Conservation (phyloP, 163 green algal genomes). For the Prototheca wickerhamii region DNA sequence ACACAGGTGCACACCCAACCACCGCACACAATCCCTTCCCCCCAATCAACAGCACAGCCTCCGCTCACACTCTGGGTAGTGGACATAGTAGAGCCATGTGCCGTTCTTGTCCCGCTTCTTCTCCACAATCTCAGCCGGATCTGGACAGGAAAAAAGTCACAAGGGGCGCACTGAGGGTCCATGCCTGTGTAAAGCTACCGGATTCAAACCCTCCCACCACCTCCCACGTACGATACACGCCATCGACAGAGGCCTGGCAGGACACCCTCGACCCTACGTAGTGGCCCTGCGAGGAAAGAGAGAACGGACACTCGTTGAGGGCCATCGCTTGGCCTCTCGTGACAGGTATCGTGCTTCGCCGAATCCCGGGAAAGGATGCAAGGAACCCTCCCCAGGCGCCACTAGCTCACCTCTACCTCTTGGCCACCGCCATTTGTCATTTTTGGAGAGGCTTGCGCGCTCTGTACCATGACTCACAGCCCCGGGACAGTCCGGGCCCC, state of each 20-base stretch:
- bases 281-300: conserved; percentile 23
- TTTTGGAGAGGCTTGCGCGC: too few species aligned
- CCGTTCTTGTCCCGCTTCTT: conserved; percentile 10
- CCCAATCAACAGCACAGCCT: background rate
- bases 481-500: too few species aligned
- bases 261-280: conserved; percentile 32
- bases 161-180: too few species aligned
- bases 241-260: conserved; percentile 50
- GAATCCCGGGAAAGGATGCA: too few species aligned
- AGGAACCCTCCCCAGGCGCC: too few species aligned
- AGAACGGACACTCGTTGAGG: too few species aligned
- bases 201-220: background rate
- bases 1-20: background rate
- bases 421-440: too few species aligned
- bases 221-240: conserved; percentile 33
- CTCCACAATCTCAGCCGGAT: conserved; percentile 42
- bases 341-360: too few species aligned
- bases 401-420: too few species aligned
- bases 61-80: conserved; percentile 73
- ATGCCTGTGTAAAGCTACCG: background rate
- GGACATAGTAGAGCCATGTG: conserved; percentile 72
- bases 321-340: too few species aligned
- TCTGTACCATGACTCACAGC: too few species aligned
- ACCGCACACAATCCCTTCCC: background rate
- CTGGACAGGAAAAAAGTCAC: too few species aligned